Evolutionary conservation across 768 basidiomycete genomes (phyloP).

Genomic region (Suillus sp.): DNA sequence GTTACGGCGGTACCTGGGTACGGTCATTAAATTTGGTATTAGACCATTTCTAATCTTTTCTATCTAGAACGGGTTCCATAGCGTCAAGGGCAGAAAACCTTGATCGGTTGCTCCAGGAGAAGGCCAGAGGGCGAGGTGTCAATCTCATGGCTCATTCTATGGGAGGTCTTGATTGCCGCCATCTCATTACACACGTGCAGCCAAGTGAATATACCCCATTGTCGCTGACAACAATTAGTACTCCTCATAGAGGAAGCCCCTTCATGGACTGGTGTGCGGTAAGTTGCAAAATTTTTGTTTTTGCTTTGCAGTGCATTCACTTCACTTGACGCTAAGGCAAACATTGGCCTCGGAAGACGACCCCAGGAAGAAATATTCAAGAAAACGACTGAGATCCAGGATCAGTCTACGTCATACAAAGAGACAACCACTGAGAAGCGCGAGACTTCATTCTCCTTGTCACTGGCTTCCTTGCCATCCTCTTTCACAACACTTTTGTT

Average conservation of each 20-base stretch:
- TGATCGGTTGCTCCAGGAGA: slow-evolving; percentile 67
- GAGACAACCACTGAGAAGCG: slow-evolving; percentile 23
- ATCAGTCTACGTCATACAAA: neutral
- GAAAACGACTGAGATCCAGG: slow-evolving; percentile 8
- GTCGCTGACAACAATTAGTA: slow-evolving; percentile 86
- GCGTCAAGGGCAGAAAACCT: slow-evolving; percentile 75
- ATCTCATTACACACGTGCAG: slow-evolving; percentile 84
- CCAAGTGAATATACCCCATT: slow-evolving; percentile 83
- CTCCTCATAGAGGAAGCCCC: slow-evolving; percentile 94
- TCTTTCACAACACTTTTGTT: slow-evolving; percentile 88
- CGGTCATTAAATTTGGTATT: slow-evolving; percentile 28
- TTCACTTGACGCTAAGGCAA: slow-evolving; percentile 52
- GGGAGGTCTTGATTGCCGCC: slow-evolving; percentile 95
- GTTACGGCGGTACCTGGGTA: slow-evolving; percentile 94
- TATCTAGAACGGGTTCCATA: slow-evolving; percentile 83
- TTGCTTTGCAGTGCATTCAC: slow-evolving; percentile 6
- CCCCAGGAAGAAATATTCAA: slow-evolving; percentile 27
- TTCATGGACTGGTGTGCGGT: slow-evolving; percentile 99
- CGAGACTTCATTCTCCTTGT: slow-evolving; percentile 43
- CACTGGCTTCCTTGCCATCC: slow-evolving; percentile 69
- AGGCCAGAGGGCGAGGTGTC: slow-evolving; percentile 72
- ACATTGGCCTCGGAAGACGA: slow-evolving; percentile 86
- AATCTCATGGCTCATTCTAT: slow-evolving; percentile 98
- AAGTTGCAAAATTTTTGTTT: slow-evolving; percentile 33
- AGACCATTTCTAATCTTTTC: neutral